These are phyloP conservation scores for Russula foetens DNA, from an alignment of 768 basidiomycete species.

Conservation along the genomic window DNA sequence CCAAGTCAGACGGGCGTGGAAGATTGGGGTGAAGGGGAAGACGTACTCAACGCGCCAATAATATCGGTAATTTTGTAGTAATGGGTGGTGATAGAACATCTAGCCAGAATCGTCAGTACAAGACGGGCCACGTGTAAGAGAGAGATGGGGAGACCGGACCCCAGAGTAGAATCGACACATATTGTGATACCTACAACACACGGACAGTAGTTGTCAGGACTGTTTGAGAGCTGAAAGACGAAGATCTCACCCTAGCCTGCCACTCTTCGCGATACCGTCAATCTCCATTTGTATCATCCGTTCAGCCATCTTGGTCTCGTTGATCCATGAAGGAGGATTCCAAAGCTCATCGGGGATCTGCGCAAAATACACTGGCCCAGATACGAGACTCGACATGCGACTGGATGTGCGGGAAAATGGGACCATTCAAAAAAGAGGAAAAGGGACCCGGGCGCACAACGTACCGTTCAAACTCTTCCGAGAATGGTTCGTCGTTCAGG, in stretches of 20 bases:
- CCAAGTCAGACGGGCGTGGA: background rate
- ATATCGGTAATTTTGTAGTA: conserved; percentile 69
- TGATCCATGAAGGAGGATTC: conserved; percentile 44
- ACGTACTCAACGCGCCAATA: conserved; percentile 89
- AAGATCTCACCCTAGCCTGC: too few species aligned
- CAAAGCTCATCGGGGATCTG: conserved; percentile 39
- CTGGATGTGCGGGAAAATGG: too few species aligned
- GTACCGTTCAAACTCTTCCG: conserved; percentile 62
- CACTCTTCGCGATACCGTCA: conserved; percentile 3
- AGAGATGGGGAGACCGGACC: conserved; percentile 22
- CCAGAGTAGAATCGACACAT: too few species aligned
- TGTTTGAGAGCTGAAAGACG: too few species aligned
- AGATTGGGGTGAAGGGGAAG: background rate
- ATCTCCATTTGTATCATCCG: conserved; percentile 35
- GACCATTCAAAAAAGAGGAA: too few species aligned
- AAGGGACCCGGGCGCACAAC: conserved; percentile 11
- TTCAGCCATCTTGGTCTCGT: conserved; percentile 37
- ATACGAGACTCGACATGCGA: conserved; percentile 26
- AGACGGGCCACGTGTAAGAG: background rate
- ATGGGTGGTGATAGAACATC: conserved; percentile 79
- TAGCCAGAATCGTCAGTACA: conserved; percentile 23
- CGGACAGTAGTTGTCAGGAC: background rate
- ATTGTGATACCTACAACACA: conserved; percentile 33
- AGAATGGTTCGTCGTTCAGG: conserved; percentile 78
- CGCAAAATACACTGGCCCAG: conserved; percentile 31